These are phyloP conservation scores for Tolypocladium album DNA, from an alignment of 2,329 filamentous ascomycete genomes.

Conservation along the genomic window DNA sequence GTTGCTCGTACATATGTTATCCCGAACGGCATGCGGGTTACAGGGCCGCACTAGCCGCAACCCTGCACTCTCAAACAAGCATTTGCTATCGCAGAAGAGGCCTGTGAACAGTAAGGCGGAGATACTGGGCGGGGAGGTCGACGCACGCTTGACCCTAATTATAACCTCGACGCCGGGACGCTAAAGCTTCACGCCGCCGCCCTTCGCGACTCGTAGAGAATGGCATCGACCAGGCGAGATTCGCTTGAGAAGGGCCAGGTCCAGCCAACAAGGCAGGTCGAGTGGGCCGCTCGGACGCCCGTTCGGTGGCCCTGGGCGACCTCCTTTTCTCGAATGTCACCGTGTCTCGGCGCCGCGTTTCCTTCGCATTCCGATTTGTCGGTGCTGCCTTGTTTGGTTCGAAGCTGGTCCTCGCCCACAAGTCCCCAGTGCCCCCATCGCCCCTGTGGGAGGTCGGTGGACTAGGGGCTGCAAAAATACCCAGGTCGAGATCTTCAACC, in stretches of 20 bases:
- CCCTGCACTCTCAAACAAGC: neutral
- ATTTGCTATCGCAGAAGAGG: neutral
- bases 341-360: neutral
- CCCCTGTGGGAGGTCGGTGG: neutral
- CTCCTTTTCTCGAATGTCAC: neutral
- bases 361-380: neutral
- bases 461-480: neutral
- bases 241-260: neutral
- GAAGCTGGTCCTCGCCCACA: neutral
- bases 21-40: neutral
- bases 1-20: no score
- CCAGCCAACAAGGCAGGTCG: neutral
- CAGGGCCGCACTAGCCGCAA: neutral
- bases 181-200: neutral
- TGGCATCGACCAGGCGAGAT: neutral
- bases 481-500: neutral
- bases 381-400: neutral
- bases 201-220: neutral
- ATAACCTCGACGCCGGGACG: constrained; percentile 10
- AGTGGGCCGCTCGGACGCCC: neutral
- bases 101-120: neutral
- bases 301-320: neutral
- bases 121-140: constrained; percentile 5
- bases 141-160: neutral
- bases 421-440: neutral